These are phyloP conservation scores for Blastomyces emzantsi DNA, from an alignment of 2,329 filamentous ascomycete species.

Conservation along the genomic window DNA sequence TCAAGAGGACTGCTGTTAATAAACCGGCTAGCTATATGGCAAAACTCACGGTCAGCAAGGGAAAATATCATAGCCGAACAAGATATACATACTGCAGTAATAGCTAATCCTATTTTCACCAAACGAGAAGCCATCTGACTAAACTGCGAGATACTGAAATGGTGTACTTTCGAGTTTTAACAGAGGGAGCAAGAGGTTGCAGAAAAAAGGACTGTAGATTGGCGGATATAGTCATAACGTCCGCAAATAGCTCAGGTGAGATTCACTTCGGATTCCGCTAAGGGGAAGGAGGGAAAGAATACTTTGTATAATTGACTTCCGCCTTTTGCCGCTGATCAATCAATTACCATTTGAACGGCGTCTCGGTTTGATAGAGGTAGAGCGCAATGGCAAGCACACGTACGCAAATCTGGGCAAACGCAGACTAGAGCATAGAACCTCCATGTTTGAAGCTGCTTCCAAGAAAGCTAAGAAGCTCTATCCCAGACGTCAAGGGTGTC, in stretches of 20 bases:
- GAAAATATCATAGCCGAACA: not conserved
- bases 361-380: not conserved
- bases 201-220: not conserved
- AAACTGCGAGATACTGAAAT: not conserved
- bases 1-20: not conserved
- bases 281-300: not conserved
- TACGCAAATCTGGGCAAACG: slow-evolving; percentile 1
- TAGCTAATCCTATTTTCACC: not conserved
- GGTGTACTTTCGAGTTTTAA: not conserved
- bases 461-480: slow-evolving; percentile 3
- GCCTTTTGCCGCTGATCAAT: not conserved
- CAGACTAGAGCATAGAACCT: not conserved
- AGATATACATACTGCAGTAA: not conserved
- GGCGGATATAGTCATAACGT: not conserved
- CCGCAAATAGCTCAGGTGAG: not conserved
- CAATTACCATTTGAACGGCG: not conserved
- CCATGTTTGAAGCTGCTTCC: not conserved
- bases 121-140: not conserved
- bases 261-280: not conserved
- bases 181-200: not conserved
- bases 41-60: not conserved
- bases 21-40: not conserved
- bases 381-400: not conserved
- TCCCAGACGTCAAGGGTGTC: not conserved
- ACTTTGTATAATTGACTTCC: not conserved